phyloP scores from a whole-genome alignment of 2,329 filamentous ascomycete species.

The Daldinia sp. region DNA sequence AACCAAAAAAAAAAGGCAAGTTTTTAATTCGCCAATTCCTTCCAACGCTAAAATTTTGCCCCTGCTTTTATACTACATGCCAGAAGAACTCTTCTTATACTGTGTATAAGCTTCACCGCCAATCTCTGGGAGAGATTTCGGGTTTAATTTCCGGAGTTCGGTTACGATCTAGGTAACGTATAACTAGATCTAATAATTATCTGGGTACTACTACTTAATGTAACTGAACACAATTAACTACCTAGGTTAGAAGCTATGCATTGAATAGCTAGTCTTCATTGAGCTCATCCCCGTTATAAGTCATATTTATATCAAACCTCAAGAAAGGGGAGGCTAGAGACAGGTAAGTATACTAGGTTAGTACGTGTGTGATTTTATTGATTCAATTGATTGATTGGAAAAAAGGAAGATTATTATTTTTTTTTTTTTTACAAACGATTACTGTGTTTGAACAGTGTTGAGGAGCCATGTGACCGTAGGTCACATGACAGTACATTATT shows the following conservation, averaged over 20 bases:
- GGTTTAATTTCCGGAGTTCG: background rate
- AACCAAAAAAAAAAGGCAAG: background rate
- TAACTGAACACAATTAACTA: background rate
- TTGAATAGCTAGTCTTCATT: background rate
- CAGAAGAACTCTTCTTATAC: background rate
- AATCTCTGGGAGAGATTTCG: constrained; percentile 1
- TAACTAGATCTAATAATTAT: too few relatives aligned
- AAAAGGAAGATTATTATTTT: too few relatives aligned
- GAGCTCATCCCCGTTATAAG: too few relatives aligned
- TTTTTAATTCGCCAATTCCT: background rate
- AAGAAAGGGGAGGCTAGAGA: background rate
- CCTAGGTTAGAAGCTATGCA: background rate
- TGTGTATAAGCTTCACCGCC: background rate
- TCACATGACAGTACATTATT: too few relatives aligned
- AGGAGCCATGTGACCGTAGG: too few relatives aligned
- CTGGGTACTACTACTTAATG: too few relatives aligned
- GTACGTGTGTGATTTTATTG: too few relatives aligned
- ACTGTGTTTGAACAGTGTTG: too few relatives aligned
- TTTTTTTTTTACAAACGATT: too few relatives aligned
- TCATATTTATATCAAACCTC: background rate
- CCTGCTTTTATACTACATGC: background rate
- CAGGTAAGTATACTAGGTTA: background rate
- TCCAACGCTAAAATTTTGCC: background rate
- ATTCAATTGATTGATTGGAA: too few relatives aligned
- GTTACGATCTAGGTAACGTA: too few relatives aligned